Evolutionary conservation across 2,329 filamentous ascomycete species (phyloP).

Genomic region (Fusarium bulbicola): DNA sequence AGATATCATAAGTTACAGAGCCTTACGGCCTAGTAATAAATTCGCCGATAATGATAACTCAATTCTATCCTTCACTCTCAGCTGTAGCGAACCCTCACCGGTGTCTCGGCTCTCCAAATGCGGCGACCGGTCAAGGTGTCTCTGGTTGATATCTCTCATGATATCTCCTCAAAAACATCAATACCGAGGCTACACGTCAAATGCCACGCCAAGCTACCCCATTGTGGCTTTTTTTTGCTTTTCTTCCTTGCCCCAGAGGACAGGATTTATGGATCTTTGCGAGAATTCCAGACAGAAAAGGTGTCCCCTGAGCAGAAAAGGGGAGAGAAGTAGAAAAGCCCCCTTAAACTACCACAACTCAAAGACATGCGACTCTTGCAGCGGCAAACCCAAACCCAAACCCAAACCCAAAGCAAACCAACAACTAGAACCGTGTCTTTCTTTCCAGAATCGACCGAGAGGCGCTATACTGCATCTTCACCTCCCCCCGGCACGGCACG

Average conservation of each 20-base stretch:
- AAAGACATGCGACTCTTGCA: conserved; percentile 7
- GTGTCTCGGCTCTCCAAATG: conserved; percentile 6
- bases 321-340: not conserved
- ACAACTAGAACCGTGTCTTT: conserved; percentile 14
- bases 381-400: conserved; percentile 4
- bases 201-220: not conserved
- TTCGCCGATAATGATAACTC: conserved; percentile 15
- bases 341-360: conserved; percentile 12
- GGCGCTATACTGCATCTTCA: not conserved
- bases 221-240: not conserved
- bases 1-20: not conserved
- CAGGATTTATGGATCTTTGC: not conserved
- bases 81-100: conserved; percentile 7
- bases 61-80: not conserved
- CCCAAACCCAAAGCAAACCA: not conserved
- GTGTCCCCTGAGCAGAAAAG: not conserved
- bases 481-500: conserved; percentile 5
- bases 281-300: conserved; percentile 2
- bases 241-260: not conserved
- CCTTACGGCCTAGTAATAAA: not conserved
- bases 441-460: conserved; percentile 5
- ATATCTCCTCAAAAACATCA: not conserved
- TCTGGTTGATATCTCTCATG: not conserved
- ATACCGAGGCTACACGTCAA: not conserved
- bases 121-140: conserved; percentile 4